phyloP scores from a whole-genome alignment of 305 asterid species.

The Ilex paraguariensis region DNA sequence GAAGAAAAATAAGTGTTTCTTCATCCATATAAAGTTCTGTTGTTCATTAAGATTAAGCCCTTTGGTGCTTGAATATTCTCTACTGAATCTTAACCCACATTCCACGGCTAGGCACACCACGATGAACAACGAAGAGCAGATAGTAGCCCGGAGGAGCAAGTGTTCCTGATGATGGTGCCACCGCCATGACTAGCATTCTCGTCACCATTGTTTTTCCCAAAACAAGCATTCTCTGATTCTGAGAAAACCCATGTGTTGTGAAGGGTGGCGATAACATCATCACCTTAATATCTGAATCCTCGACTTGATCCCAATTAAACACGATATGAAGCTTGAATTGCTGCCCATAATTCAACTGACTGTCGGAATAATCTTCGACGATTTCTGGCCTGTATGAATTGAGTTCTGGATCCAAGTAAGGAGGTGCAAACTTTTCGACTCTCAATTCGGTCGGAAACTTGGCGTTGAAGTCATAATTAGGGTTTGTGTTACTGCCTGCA shows the following conservation, averaged over 20 bases:
- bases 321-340: conserved; percentile 27
- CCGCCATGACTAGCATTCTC: conserved; percentile 22
- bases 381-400: conserved; percentile 34
- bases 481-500: conserved; percentile 82
- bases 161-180: conserved; percentile 70
- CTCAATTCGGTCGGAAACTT: conserved; percentile 59
- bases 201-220: conserved; percentile 30
- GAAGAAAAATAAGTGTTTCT: no score
- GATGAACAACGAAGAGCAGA: conserved; percentile 65
- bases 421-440: conserved; percentile 88
- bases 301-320: conserved; percentile 2
- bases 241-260: conserved; percentile 91
- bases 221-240: conserved; percentile 68
- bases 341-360: conserved; percentile 38
- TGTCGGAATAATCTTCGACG: conserved; percentile 18
- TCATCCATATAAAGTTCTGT: no score
- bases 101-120: conserved; percentile 72
- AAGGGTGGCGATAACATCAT: conserved; percentile 86
- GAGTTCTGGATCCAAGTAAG: conserved; percentile 53
- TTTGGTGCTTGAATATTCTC: neutral
- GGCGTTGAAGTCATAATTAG: conserved; percentile 35
- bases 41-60: no score
- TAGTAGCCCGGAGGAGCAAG: conserved; percentile 87
- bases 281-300: conserved; percentile 30
- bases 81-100: conserved; percentile 59